Conservation (phyloP, 2,329 filamentous ascomycete species). For the Hypoxylon sp. region DNA sequence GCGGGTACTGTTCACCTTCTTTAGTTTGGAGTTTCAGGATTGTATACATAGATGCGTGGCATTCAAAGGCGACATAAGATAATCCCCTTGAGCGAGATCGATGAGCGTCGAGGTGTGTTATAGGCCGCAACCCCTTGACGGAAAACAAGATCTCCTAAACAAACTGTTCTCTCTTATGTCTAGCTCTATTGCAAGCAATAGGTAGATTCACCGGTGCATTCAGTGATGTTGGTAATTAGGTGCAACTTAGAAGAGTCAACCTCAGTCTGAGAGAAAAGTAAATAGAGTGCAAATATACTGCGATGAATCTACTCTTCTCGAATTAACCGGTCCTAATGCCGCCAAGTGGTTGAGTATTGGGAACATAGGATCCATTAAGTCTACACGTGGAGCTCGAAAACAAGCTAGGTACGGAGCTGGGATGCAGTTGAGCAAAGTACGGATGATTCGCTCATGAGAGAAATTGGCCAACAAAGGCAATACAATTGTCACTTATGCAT, state of each 20-base stretch:
- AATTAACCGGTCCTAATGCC: neutral
- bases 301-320: neutral
- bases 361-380: no score
- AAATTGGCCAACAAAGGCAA: neutral
- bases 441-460: no score
- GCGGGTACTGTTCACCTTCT: constrained; percentile 33
- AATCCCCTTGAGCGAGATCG: constrained; percentile 30
- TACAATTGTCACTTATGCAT: neutral
- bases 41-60: constrained; percentile 48
- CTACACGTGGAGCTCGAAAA: no score
- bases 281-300: neutral
- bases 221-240: neutral
- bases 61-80: constrained; percentile 41
- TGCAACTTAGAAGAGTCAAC: constrained; percentile 8
- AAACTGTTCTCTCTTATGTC: constrained; percentile 22
- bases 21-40: constrained; percentile 37
- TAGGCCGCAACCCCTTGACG: neutral
- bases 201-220: constrained; percentile 11
- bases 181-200: constrained; percentile 15
- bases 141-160: constrained; percentile 22
- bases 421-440: no score
- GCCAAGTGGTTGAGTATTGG: no score
- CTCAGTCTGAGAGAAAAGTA: neutral
- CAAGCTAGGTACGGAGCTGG: no score
- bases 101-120: constrained; percentile 19